These are phyloP conservation scores for Saccharomycopsis hybrid DNA, from an alignment of 1,139 yeast genomes.

Conservation along the genomic window DNA sequence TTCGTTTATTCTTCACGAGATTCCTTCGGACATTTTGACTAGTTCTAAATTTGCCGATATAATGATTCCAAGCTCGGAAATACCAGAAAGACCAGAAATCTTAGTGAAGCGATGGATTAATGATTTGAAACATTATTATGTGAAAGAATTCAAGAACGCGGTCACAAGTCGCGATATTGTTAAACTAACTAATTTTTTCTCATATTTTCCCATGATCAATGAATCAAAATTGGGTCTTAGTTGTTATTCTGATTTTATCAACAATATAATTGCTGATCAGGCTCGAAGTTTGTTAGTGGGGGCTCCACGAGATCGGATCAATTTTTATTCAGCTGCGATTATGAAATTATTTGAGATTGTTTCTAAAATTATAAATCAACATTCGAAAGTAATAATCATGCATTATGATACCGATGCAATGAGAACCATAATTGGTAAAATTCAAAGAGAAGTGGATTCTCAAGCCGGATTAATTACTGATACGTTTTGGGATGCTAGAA, in stretches of 20 bases:
- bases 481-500: slow-evolving; percentile 71
- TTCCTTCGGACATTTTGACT: slow-evolving; percentile 47
- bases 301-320: slow-evolving; percentile 30
- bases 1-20: slow-evolving; percentile 39
- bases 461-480: slow-evolving; percentile 87
- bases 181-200: slow-evolving; percentile 69
- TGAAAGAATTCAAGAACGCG: slow-evolving; percentile 61
- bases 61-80: slow-evolving; percentile 81
- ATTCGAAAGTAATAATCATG: slow-evolving; percentile 66
- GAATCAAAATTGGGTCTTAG: slow-evolving; percentile 66
- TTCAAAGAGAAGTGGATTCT: slow-evolving; percentile 83
- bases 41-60: slow-evolving; percentile 69
- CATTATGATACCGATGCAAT: slow-evolving; percentile 68
- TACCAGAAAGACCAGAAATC: slow-evolving; percentile 73
- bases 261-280: slow-evolving; percentile 77
- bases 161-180: slow-evolving; percentile 61
- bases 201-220: slow-evolving; percentile 80
- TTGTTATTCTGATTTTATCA: slow-evolving; percentile 78
- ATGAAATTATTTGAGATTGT: slow-evolving; percentile 78
- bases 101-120: slow-evolving; percentile 53
- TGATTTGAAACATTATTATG: slow-evolving; percentile 52
- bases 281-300: slow-evolving; percentile 42
- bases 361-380: slow-evolving; percentile 80
- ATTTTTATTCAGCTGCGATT: slow-evolving; percentile 59
- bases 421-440: slow-evolving; percentile 57